Evolutionary conservation across 139 green algal genomes (phyloP), one percentile per base, ranked within the genome.

Genomic region (Medakamo hakoo): DNA sequence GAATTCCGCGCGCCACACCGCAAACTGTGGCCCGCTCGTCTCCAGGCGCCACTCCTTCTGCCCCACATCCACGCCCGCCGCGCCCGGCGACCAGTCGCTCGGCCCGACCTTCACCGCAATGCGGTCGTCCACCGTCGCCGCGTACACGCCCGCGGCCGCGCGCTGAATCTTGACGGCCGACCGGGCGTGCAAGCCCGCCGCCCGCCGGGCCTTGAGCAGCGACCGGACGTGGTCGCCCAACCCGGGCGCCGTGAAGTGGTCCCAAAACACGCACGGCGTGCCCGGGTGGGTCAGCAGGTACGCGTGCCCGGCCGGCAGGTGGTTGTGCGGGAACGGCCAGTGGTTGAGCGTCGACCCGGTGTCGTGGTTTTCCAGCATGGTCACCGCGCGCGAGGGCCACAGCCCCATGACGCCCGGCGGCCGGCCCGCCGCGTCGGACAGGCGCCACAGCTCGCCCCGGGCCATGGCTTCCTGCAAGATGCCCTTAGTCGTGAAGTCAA

Each of bases 401-500:
- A 88, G 88, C 61, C 91, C 93, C 55, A 96, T 70, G 52, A 96
- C 73, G 21, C 89, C 88, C 19, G 84, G 71, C 16, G 87, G 76
- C 57, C 81, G 78, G 23, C 81, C 80, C 71, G 90, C 68, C 21
- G 29, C 31, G 80, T 98, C 91, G 26, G 88, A 80, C 40, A 98
- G 80, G 22, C 93, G 84, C 92, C 92, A 98, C 77, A 95, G 95
- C 82, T 97, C 90, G 21, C 71, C 76, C 23, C 85, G 76, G 16
- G 64, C 62, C 65, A 97, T 80, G 3, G 92, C 92, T 68, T 96
- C 89, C 69, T 97, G 92, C 71, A 95, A 59, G 31, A 95, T 87
- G 55, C 88, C 93, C 74, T 97, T 98, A 64, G 83, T 94, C 52
- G 90, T 98, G 86, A 98, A 95, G 78, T 98, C 91, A 71, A 98